Evolutionary conservation across 345 rosid species (phyloP).

Genomic region (Durio zibethinus): DNA sequence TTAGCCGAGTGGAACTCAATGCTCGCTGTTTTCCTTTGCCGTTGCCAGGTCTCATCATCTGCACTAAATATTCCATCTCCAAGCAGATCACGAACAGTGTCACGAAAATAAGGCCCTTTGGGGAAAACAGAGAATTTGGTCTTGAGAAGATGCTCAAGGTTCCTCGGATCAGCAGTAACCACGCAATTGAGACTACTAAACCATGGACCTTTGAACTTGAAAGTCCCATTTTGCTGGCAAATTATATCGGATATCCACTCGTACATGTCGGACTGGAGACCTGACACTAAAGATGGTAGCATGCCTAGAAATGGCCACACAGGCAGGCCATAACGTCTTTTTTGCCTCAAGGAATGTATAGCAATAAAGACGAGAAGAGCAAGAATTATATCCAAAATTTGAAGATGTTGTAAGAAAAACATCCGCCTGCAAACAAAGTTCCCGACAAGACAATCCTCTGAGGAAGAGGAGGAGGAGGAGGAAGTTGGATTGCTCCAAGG

Average conservation of each 20-base stretch:
- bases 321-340: constrained; percentile 52
- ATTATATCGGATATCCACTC: constrained; percentile 70
- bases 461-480: background rate
- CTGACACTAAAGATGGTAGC: constrained; percentile 66
- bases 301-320: constrained; percentile 89
- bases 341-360: constrained; percentile 54
- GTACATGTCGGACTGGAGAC: constrained; percentile 47
- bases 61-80: constrained; percentile 91
- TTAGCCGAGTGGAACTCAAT: constrained; percentile 86
- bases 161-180: constrained; percentile 81
- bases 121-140: constrained; percentile 78
- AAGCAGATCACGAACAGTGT: constrained; percentile 65
- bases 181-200: constrained; percentile 72
- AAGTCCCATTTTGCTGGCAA: constrained; percentile 65
- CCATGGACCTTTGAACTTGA: constrained; percentile 73
- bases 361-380: constrained; percentile 44
- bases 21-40: constrained; percentile 85
- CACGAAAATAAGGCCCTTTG: constrained; percentile 73
- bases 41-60: constrained; percentile 76
- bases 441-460: background rate
- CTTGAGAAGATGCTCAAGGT: constrained; percentile 84
- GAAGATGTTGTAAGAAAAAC: constrained; percentile 45
- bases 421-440: constrained; percentile 18
- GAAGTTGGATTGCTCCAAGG: constrained; percentile 35
- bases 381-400: constrained; percentile 48